A percentile compares a stretch with the other conserved stretches of the same genome.
Conservation (phyloP, 345 rosid genomes). For the Salix purpurea region DNA sequence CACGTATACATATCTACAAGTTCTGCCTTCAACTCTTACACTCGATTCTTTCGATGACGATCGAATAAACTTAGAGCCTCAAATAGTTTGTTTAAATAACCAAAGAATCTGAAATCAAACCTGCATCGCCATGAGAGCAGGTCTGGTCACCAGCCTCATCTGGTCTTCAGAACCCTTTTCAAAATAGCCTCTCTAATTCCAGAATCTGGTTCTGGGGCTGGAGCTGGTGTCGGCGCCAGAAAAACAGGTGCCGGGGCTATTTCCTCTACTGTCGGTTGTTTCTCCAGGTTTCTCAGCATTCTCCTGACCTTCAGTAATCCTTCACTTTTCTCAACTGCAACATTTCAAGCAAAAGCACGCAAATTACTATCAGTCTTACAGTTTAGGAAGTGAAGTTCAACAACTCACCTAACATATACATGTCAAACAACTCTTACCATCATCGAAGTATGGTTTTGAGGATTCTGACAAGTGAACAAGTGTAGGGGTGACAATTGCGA, state of each 20-base stretch:
- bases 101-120: not conserved
- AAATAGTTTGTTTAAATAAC: not conserved
- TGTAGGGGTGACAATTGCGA: constrained; percentile 78
- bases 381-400: not conserved
- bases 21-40: not conserved
- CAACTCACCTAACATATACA: not conserved
- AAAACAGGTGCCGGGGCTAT: constrained; percentile 16
- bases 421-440: constrained; percentile 28
- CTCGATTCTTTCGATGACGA: not conserved
- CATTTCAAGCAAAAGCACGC: not conserved
- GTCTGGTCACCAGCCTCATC: not conserved
- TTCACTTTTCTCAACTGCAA: constrained; percentile 22
- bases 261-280: constrained; percentile 4
- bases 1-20: not conserved
- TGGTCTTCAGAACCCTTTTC: not conserved
- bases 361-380: not conserved
- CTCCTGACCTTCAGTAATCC: constrained; percentile 38
- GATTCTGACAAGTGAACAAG: constrained; percentile 75
- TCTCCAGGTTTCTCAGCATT: constrained; percentile 37
- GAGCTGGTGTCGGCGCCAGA: constrained; percentile 23
- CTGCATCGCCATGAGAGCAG: not conserved
- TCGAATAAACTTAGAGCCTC: not conserved
- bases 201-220: constrained; percentile 4
- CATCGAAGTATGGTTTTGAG: constrained; percentile 32
- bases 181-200: constrained; percentile 11